Base-by-base conservation (phyloP, 768 basidiomycete genomes). In the Boletus subcaerulescens region DNA sequence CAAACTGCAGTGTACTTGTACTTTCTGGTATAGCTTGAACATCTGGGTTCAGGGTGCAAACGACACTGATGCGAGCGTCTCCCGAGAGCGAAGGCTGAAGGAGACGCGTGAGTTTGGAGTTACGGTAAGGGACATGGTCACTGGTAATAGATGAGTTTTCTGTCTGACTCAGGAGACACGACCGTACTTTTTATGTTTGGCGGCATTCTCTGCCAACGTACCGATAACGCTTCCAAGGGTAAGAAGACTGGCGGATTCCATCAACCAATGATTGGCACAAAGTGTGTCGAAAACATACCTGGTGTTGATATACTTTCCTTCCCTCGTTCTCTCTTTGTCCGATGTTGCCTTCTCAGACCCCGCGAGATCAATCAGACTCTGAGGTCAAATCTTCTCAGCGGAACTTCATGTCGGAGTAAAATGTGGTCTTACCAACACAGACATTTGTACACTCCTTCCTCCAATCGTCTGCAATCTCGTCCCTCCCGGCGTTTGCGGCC, bases 221-320 rank as follows among this genome's bases (percentile, higher is more conserved):
- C 84, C 83, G 59, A 98, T 98, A 56, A 98, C 95, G 3, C 86
- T 86, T 26, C 95, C 94, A 11, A 98, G 83, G 5, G 95, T 96
- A 40, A 98, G 80, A 55, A 98, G 77, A 67, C 93, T 96, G 52
- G 15, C 22, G 3, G 50, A 33, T 5, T 22, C 7, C 9, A 22
- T 45, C 22, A 56, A 17, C 14, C 14, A 43, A 32, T 4, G 5
- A 11, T 33, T 12, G 8, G 5, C 31, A 10, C 7, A 32, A 9
- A n/a, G 18, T 2, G 6, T 4, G 9, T 35, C 22, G 6, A 14
- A 45, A 45, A 58, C 65, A 10, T 24, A 85, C 87, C 87, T 89
- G 4, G 89, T 91, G 65, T 99, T 99, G 73, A 98, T 99, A 66
- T 94, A 96, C 66, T 90, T 92, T 13, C 96, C 97, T 70, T 99